Conservation (phyloP, 1,139 yeast species). For the Blastobotrys serpentis region DNA sequence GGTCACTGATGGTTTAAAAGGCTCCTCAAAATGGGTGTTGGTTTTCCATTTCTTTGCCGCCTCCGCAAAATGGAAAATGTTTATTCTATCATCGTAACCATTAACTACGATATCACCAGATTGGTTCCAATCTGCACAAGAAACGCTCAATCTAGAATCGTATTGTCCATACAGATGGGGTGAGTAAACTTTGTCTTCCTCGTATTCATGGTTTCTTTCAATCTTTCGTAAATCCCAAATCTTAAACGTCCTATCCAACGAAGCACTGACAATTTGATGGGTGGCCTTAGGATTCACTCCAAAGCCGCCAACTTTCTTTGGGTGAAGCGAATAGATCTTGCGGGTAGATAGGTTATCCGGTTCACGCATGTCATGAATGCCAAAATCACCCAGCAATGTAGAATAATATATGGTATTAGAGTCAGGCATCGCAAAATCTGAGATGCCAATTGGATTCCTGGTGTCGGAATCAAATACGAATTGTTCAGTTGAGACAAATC, state of each 20-base stretch:
- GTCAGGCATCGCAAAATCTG: constrained; percentile 58
- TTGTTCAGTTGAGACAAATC: constrained; percentile 59
- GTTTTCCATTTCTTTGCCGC: constrained; percentile 20
- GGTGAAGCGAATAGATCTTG: constrained; percentile 61
- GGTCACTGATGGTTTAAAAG: constrained; percentile 55
- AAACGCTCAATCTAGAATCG: constrained; percentile 72
- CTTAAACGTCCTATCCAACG: constrained; percentile 78
- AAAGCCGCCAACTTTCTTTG: constrained; percentile 89
- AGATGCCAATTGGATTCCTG: constrained; percentile 33
- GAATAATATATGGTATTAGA: constrained; percentile 64
- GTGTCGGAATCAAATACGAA: constrained; percentile 35
- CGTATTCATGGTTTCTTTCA: constrained; percentile 44
- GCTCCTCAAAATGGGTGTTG: constrained; percentile 23
- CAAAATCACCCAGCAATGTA: constrained; percentile 76
- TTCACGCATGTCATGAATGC: constrained; percentile 65
- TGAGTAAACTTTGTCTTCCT: constrained; percentile 36
- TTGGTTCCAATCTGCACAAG: constrained; percentile 82
- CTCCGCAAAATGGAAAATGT: constrained; percentile 49
- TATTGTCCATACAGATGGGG: constrained; percentile 64
- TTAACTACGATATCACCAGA: constrained; percentile 80
- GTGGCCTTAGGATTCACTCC: constrained; percentile 64
- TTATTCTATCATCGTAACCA: constrained; percentile 85
- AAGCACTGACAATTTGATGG: constrained; percentile 75
- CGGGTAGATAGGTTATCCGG: constrained; percentile 24
- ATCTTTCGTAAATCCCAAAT: constrained; percentile 77